Percentiles rank a stretch among this genome's conserved stretches.
These are phyloP conservation scores for Metschnikowia sp. DNA, from an alignment of 805 yeast genomes.

Conservation along the genomic window DNA sequence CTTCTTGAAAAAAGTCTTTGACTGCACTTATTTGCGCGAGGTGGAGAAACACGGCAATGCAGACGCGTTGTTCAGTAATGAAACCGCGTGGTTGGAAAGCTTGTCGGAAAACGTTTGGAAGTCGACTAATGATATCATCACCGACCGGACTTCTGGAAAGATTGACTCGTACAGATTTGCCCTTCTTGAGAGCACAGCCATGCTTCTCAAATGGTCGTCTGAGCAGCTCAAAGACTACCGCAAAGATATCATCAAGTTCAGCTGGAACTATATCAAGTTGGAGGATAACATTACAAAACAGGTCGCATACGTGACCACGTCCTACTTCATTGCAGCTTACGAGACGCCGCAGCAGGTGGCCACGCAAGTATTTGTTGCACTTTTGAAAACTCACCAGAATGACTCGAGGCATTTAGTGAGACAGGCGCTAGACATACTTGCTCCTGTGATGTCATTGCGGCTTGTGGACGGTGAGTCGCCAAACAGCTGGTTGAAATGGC, in stretches of 20 bases:
- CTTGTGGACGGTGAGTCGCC: slow-evolving; percentile 54
- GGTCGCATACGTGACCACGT: slow-evolving; percentile 85
- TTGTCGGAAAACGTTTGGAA: slow-evolving; percentile 74
- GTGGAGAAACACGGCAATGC: slow-evolving; percentile 49
- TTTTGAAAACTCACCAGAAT: slow-evolving; percentile 76
- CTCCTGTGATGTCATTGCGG: slow-evolving; percentile 78
- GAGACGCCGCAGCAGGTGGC: slow-evolving; percentile 88
- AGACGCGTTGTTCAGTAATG: slow-evolving; percentile 39
- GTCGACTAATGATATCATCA: slow-evolving; percentile 49
- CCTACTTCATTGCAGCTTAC: slow-evolving; percentile 79
- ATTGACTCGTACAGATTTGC: slow-evolving; percentile 75
- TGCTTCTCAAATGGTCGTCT: slow-evolving; percentile 69
- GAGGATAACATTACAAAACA: slow-evolving; percentile 89
- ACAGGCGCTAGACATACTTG: slow-evolving; percentile 83
- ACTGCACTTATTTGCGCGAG: slow-evolving; percentile 63
- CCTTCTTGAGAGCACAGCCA: slow-evolving; percentile 74
- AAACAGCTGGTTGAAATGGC: slow-evolving; percentile 87
- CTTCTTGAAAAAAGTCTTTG: slow-evolving; percentile 54
- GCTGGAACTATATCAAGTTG: slow-evolving; percentile 88
- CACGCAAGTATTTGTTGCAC: slow-evolving; percentile 87
- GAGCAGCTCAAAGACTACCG: slow-evolving; percentile 53
- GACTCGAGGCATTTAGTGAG: slow-evolving; percentile 82
- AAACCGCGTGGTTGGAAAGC: slow-evolving; percentile 60
- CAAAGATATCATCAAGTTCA: slow-evolving; percentile 86
- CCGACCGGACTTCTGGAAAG: slow-evolving; percentile 58